Base-by-base conservation (phyloP, 2,329 filamentous ascomycete genomes). In the Fusarium protoensiforme region DNA sequence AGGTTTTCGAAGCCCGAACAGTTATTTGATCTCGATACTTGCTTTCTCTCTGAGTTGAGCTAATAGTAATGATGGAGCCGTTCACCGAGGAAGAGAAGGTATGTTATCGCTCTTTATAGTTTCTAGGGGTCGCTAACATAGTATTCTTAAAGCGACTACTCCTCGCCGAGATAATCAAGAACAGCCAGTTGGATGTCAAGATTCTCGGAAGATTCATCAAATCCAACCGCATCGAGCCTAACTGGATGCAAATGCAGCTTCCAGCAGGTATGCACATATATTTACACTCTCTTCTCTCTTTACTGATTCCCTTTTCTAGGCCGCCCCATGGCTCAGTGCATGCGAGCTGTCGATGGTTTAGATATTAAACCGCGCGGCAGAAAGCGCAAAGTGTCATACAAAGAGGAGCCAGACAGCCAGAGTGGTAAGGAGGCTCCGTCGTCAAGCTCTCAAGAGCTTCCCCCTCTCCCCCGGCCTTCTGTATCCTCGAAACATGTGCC, bases 121-220 rank as follows among this genome's bases (percentile, higher is more conserved):
- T 2, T 31, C 13, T 14, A 18, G 20, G 16, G 16, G 33, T 24
- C 6, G 8, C 31, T 59, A 22, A 53, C 58, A 66, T 48, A 69
- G 69, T 54, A 71, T 57, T 22, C 10, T 8, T 56, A n/a, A 75
- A 90, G 88, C 87, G 88, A 71, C 89, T 89, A 77, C 81, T 90
- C 68, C 84, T 90, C 64, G 87, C 84, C 65, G 88, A 90, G 79
- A 87, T 90, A 75, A 87, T 90, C 80, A 90, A 90, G 75, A 84
- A 83, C 68, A 90, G 88, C 81, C 79, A 83, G 33, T 80, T 90
- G 67, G 85, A 88, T 64, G 77, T 88, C 27, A 78, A 81, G 13
- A 79, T 78, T 20, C 79, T 90, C 33, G 83, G 85, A 22, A 80
- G 81, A 14, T 88, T 90, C 68, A 82, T 90, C 73, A 85, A 77